A percentile compares a stretch with the other conserved stretches of the same genome.
phyloP scores from a whole-genome alignment of 2,329 filamentous ascomycete species.

The Phyllosticta capitalensis region DNA sequence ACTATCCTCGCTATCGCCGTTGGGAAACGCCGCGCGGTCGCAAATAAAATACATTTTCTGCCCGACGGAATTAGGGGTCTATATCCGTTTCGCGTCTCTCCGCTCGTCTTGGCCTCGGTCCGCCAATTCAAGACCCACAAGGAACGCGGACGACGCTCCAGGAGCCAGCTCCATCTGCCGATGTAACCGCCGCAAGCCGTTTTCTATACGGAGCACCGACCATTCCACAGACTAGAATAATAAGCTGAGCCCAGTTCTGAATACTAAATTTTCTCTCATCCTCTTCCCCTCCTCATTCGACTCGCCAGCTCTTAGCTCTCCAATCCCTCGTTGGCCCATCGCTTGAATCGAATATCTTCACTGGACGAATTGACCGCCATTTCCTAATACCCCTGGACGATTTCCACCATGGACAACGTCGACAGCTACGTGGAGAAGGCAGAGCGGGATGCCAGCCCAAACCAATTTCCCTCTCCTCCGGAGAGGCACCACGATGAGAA shows the following conservation, averaged over 20 bases:
- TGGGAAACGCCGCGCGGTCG: background rate
- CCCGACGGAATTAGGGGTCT: background rate
- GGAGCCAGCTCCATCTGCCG: background rate
- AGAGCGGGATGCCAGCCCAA: conserved; percentile 46
- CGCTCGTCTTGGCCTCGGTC: background rate
- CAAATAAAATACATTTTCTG: background rate
- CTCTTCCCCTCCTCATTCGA: background rate
- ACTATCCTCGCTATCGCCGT: background rate
- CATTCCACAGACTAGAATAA: background rate
- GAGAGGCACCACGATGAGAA: conserved; percentile 20
- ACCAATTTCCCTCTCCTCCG: conserved; percentile 38
- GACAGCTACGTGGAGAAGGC: conserved; percentile 46
- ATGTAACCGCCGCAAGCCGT: background rate
- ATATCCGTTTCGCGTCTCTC: background rate
- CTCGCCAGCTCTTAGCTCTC: background rate
- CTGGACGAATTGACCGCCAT: background rate
- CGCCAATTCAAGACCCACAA: background rate
- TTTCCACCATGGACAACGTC: conserved; percentile 38
- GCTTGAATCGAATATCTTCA: background rate
- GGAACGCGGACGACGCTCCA: background rate
- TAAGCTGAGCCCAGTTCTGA: background rate
- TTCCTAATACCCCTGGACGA: background rate
- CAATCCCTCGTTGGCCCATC: background rate
- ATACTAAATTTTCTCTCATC: background rate
- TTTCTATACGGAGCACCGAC: background rate